A percentile compares a stretch with the other conserved stretches of the same genome.
These are phyloP conservation scores for Corrigiola litoralis DNA, from an alignment of 179 eudicot genomes.

Conservation along the genomic window DNA sequence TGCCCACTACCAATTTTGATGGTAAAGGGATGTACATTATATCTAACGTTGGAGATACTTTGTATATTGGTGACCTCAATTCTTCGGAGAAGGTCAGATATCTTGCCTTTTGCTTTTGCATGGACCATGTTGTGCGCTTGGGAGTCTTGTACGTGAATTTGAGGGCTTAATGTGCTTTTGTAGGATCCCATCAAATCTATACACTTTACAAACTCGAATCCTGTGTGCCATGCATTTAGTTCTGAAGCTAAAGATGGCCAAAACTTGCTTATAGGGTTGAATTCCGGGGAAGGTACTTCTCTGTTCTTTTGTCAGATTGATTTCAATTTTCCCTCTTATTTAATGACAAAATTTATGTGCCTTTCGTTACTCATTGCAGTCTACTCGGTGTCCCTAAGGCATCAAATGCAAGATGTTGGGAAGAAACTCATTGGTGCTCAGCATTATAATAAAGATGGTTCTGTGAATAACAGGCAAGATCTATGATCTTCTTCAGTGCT, in stretches of 20 bases:
- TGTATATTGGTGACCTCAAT: conserved; percentile 73
- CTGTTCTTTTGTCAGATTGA: not conserved
- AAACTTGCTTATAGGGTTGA: conserved; percentile 81
- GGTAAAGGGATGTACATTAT: conserved; percentile 84
- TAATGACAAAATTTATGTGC: not conserved
- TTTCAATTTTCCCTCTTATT: not conserved
- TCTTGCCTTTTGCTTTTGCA: not conserved
- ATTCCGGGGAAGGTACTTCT: conserved; percentile 78
- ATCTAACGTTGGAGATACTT: conserved; percentile 85
- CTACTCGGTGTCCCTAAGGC: conserved; percentile 79
- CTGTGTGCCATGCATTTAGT: conserved; percentile 91
- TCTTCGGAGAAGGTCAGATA: conserved; percentile 88
- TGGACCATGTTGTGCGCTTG: not conserved
- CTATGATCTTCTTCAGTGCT: too few relatives aligned
- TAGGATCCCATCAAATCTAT: conserved; percentile 90
- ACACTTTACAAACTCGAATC: conserved; percentile 81
- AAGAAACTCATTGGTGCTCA: conserved; percentile 90
- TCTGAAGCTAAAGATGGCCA: conserved; percentile 90
- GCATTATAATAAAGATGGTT: conserved; percentile 89
- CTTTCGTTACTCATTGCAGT: conserved; percentile 49
- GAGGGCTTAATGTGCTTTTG: conserved; percentile 23
- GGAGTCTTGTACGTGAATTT: conserved; percentile 9
- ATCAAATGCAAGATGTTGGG: conserved; percentile 82
- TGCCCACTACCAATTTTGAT: conserved; percentile 63
- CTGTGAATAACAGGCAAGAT: conserved; percentile 63